Evolutionary conservation across 768 basidiomycete species (phyloP).

Genomic region (Hirschioporus abietinus): DNA sequence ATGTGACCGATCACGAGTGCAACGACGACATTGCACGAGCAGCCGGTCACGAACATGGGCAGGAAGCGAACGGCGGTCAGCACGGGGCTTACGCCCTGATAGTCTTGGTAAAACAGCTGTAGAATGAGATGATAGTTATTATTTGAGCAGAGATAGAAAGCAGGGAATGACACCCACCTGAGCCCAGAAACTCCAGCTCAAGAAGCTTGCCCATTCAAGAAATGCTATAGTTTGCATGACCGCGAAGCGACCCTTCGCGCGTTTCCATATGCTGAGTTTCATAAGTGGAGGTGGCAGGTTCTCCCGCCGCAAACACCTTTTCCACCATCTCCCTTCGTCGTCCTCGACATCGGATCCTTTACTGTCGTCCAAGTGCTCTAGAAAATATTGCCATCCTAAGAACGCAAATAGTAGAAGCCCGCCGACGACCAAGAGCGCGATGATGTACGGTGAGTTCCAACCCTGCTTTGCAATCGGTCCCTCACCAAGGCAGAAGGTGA

Average conservation of each 20-base stretch:
- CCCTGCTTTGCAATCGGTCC: constrained; percentile 52
- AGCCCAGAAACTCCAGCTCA: constrained; percentile 48
- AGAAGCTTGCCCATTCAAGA: constrained; percentile 55
- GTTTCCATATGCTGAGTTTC: constrained; percentile 55
- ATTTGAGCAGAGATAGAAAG: background rate
- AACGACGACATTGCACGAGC: constrained; percentile 59
- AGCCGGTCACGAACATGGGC: constrained; percentile 66
- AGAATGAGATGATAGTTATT: constrained; percentile 1
- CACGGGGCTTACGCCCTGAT: constrained; percentile 46
- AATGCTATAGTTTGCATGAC: constrained; percentile 62
- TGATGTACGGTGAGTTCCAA: constrained; percentile 66
- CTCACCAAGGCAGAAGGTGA: constrained; percentile 71
- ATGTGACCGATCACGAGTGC: constrained; percentile 53
- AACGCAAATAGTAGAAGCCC: constrained; percentile 52
- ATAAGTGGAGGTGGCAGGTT: constrained; percentile 54
- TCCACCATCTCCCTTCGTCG: background rate
- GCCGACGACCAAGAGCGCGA: constrained; percentile 60
- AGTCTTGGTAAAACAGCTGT: constrained; percentile 72
- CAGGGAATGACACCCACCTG: constrained; percentile 26
- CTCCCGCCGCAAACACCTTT: background rate
- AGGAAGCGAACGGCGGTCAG: constrained; percentile 59
- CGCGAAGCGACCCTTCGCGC: constrained; percentile 57
- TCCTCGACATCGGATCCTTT: background rate
- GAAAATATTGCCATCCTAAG: constrained; percentile 57
- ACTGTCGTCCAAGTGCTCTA: constrained; percentile 36